Conservation (phyloP, 2,329 filamentous ascomycete species). For the Malbranchea zuffiana region DNA sequence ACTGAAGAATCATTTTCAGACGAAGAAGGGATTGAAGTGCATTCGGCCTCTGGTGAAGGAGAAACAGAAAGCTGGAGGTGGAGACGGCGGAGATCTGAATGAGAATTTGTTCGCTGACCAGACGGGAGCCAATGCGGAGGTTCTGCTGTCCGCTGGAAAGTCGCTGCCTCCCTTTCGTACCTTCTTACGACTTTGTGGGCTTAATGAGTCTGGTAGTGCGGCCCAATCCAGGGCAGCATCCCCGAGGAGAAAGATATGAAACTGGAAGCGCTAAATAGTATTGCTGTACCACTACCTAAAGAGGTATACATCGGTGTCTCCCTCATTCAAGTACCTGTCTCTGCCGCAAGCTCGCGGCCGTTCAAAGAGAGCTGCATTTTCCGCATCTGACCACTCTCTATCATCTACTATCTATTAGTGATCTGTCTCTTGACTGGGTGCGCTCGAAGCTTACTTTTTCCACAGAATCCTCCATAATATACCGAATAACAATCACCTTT, state of each 20-base stretch:
- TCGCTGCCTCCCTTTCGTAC: not conserved
- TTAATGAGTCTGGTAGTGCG: not conserved
- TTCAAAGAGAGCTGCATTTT: too few species aligned
- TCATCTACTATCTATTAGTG: too few species aligned
- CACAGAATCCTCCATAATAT: constrained; percentile 35
- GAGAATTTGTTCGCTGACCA: not conserved
- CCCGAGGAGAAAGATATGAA: too few species aligned
- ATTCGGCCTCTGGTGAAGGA: not conserved
- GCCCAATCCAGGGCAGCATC: too few species aligned
- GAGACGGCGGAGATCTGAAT: not conserved
- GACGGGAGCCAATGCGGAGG: not conserved
- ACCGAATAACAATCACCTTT: constrained; percentile 37
- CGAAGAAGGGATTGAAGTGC: constrained; percentile 1
- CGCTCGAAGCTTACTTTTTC: constrained; percentile 40
- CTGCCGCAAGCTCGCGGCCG: too few species aligned
- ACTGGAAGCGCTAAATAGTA: too few species aligned
- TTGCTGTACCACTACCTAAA: too few species aligned
- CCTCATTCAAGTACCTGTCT: too few species aligned
- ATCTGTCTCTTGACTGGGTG: too few species aligned
- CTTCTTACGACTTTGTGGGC: not conserved
- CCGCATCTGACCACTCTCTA: too few species aligned
- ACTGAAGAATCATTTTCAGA: not conserved
- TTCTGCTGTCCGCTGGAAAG: constrained; percentile 3
- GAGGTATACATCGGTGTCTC: too few species aligned
- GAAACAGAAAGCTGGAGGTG: not conserved